Evolutionary conservation across 441 rosid genomes (phyloP), one percentile per base, ranked within the genome.

Genomic region (Euphorbia celastroides): DNA sequence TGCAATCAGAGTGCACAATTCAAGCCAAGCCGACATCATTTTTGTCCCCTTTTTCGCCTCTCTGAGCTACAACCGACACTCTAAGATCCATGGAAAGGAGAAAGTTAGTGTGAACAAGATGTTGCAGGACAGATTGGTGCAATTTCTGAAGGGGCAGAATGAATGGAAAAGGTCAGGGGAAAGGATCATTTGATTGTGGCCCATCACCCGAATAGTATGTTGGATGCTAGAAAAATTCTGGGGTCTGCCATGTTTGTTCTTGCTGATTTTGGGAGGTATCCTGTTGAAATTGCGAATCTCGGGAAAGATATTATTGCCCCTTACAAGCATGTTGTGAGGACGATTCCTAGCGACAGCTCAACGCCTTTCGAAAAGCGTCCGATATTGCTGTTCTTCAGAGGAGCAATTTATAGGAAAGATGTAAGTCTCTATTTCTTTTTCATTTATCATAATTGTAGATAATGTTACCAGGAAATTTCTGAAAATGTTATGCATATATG

Each of bases 141-240:
- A 81, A 75, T 85, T 84, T 75, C 69, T 93, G 78, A 78, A 57
- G 56, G 64, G 61, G 31, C 88, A 42, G 69, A 78, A 80, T 56
- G 93, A 83, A 69, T 94, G 99, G 99, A 94, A 88, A 69, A 80
- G 81, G 58, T 79, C 68, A 20, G 84, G 79, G 99, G 99, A 65
- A 85, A 64, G 73, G 91, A 91, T 76, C 99, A 94, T 79, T 52
- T 94, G 68, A 82, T 94, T 38, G 65, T 91, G 28, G 96, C 99
- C n/a, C 99, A 94, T 59, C 99, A 94, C 82, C 99, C 99, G 2
- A 91, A 91, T 64, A 89, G 97, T 79, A 78, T 91, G 88, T 75
- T 88, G 55, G 77, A 88, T 66, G 95, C 82, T 30, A 89, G 96
- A 75, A 77, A 77, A 76, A 62, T 70, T 26, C 68, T 94, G 74